These are phyloP conservation scores for Annulohypoxylon bovei DNA, from an alignment of 495 filamentous ascomycete species.

Conservation along the genomic window DNA sequence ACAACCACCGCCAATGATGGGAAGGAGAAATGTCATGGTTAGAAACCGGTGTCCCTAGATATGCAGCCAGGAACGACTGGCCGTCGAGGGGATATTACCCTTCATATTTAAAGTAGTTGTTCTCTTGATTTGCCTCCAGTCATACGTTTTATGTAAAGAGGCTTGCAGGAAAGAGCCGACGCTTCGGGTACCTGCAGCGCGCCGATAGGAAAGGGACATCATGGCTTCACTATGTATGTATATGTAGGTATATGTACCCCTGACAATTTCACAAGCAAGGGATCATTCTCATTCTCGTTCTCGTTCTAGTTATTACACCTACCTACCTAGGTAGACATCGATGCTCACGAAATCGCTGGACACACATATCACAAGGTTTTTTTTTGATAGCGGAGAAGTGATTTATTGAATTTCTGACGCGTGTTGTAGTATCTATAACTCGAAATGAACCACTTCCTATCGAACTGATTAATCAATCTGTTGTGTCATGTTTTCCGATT, in stretches of 20 bases:
- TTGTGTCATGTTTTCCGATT: constrained; percentile 34
- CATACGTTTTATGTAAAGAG: neutral
- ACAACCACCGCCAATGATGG: neutral
- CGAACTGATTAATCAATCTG: constrained; percentile 47
- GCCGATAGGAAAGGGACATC: constrained; percentile 12
- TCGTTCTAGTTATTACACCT: no score
- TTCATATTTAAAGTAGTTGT: neutral
- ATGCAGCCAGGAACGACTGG: neutral
- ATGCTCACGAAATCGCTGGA: neutral
- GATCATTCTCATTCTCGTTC: neutral
- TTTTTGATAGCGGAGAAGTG: constrained; percentile 32
- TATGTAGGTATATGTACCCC: neutral
- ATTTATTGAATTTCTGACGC: constrained; percentile 42
- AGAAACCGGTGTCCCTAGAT: neutral
- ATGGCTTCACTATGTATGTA: neutral
- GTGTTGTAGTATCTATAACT: constrained; percentile 45
- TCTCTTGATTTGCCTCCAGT: neutral
- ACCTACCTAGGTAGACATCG: neutral
- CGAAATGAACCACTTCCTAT: constrained; percentile 35
- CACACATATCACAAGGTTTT: neutral
- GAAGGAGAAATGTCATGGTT: neutral
- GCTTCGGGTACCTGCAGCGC: constrained; percentile 29
- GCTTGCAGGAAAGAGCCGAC: neutral
- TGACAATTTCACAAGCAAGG: neutral
- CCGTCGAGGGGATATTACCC: neutral